Conservation (phyloP, 495 filamentous ascomycete species). For the Sporormia fimetaria region DNA sequence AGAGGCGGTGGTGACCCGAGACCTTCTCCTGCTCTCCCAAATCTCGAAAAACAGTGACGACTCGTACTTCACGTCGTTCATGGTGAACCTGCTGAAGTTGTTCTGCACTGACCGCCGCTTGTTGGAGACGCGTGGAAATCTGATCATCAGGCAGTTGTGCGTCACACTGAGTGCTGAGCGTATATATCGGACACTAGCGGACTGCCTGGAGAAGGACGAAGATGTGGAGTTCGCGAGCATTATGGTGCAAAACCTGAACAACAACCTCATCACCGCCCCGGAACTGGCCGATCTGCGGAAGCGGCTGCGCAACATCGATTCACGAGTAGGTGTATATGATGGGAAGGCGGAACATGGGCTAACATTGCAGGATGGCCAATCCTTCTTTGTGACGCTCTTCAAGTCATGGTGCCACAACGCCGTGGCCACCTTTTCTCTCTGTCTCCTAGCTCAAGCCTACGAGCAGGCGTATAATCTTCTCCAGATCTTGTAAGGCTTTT, state of each 20-base stretch:
- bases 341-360: no score
- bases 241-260: slow-evolving; percentile 99
- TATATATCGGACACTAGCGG: slow-evolving; percentile 91
- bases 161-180: slow-evolving; percentile 83
- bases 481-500: slow-evolving; percentile 70
- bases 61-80: slow-evolving; percentile 93
- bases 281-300: slow-evolving; percentile 86
- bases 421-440: slow-evolving; percentile 93
- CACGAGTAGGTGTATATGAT: slow-evolving; percentile 44
- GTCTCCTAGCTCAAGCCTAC: slow-evolving; percentile 92
- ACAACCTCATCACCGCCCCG: slow-evolving; percentile 95
- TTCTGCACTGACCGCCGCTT: slow-evolving; percentile 88
- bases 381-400: slow-evolving; percentile 89
- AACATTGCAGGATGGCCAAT: slow-evolving; percentile 66
- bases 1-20: slow-evolving; percentile 90
- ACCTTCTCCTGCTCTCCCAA: slow-evolving; percentile 87
- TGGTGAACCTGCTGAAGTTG: slow-evolving; percentile 90
- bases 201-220: slow-evolving; percentile 96
- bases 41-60: slow-evolving; percentile 95
- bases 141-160: slow-evolving; percentile 93
- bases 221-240: slow-evolving; percentile 98
- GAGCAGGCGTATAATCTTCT: slow-evolving; percentile 96
- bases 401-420: slow-evolving; percentile 98
- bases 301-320: slow-evolving; percentile 79
- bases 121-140: slow-evolving; percentile 82